These are phyloP conservation scores for Alternaria solani DNA, from an alignment of 2,329 filamentous ascomycete genomes.

Conservation along the genomic window DNA sequence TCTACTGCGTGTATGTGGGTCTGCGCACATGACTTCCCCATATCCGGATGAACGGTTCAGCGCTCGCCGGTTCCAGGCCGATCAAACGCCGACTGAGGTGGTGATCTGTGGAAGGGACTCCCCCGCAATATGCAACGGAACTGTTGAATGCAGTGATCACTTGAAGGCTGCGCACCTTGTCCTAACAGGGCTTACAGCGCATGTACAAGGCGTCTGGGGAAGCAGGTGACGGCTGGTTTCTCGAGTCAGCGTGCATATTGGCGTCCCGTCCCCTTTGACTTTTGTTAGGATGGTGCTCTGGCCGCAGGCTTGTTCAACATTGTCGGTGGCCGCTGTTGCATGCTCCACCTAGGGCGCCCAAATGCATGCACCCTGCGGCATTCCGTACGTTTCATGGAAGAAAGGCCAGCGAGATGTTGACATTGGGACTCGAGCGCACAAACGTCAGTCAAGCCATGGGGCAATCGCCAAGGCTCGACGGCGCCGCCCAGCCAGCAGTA, in stretches of 20 bases:
- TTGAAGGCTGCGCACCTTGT: neutral
- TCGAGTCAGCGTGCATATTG: conserved; percentile 4
- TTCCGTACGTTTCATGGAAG: neutral
- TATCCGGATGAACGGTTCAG: conserved; percentile 12
- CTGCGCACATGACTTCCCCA: conserved; percentile 9
- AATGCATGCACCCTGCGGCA: neutral
- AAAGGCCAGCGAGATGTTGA: neutral
- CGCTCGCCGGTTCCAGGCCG: conserved; percentile 10
- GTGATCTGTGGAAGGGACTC: neutral
- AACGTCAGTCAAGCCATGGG: neutral
- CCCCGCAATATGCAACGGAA: conserved; percentile 15
- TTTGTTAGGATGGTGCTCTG: neutral
- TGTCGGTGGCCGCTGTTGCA: conserved; percentile 1
- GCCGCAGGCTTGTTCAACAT: neutral
- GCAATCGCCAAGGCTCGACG: conserved; percentile 4
- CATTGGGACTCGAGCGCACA: conserved; percentile 9
- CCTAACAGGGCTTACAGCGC: neutral
- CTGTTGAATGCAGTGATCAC: conserved; percentile 10
- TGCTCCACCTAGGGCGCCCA: neutral
- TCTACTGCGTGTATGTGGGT: conserved; percentile 1
- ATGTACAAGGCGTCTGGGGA: conserved; percentile 12
- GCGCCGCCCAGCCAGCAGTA: conserved; percentile 6
- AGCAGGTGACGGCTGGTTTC: conserved; percentile 5
- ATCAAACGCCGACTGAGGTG: neutral
- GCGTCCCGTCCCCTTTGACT: neutral